These are phyloP conservation scores for Komagataella pastoris DNA, from an alignment of 805 yeast species.

Conservation along the genomic window DNA sequence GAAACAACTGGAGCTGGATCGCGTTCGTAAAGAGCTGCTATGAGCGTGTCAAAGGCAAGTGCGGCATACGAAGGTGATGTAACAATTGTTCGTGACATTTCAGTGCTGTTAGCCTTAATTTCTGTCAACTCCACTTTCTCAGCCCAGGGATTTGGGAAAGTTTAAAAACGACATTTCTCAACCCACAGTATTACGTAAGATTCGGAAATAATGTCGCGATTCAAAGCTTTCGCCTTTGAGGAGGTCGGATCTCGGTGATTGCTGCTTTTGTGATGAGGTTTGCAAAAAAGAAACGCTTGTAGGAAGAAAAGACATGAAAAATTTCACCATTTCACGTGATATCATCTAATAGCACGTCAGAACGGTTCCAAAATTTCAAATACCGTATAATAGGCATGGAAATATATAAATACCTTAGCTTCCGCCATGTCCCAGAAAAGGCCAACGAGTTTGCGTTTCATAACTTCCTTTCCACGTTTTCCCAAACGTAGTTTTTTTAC, in stretches of 20 bases:
- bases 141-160: not conserved
- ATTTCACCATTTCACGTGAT: not conserved
- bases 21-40: conserved; percentile 12
- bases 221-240: too few relatives aligned
- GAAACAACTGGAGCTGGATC: conserved; percentile 2
- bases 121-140: not conserved
- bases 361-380: not conserved
- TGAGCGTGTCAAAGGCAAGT: conserved; percentile 24
- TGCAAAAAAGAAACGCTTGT: not conserved
- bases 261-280: not conserved
- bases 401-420: not conserved
- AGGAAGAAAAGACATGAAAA: not conserved
- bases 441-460: not conserved
- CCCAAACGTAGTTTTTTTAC: conserved; percentile 5
- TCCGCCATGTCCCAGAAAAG: not conserved
- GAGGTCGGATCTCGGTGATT: not conserved
- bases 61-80: conserved; percentile 18
- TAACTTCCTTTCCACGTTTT: not conserved
- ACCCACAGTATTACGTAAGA: not conserved
- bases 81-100: not conserved
- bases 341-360: not conserved
- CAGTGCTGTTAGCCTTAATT: not conserved
- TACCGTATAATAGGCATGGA: not conserved
- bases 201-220: too few relatives aligned
- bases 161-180: not conserved